A percentile compares a stretch with the other conserved stretches of the same genome.
Evolutionary conservation across 2,329 filamentous ascomycete species (phyloP).

Genomic region (Camillea tinctor): DNA sequence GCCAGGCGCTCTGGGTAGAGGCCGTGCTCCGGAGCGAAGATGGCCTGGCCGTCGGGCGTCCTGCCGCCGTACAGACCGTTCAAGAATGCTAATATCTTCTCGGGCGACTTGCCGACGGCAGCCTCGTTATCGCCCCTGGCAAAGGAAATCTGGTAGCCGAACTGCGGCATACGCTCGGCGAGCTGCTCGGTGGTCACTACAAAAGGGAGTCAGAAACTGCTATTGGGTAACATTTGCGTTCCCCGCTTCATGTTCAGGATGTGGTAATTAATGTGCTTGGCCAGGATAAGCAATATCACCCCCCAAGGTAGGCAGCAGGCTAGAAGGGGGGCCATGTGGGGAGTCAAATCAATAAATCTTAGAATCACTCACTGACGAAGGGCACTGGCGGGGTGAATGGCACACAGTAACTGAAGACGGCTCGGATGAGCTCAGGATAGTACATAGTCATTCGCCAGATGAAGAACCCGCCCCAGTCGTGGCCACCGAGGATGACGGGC

Average conservation of each 20-base stretch:
- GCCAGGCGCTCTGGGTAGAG: slow-evolving; percentile 62
- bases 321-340: too few relatives aligned
- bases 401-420: slow-evolving; percentile 79
- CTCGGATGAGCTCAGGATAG: slow-evolving; percentile 69
- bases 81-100: slow-evolving; percentile 68
- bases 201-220: too few relatives aligned
- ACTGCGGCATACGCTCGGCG: slow-evolving; percentile 62
- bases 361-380: slow-evolving; percentile 36
- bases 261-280: too few relatives aligned
- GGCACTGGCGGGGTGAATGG: slow-evolving; percentile 61
- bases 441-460: slow-evolving; percentile 74
- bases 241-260: too few relatives aligned
- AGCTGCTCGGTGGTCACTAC: slow-evolving; percentile 54
- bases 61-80: slow-evolving; percentile 68
- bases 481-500: slow-evolving; percentile 78
- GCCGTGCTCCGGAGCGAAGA: slow-evolving; percentile 61
- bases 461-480: slow-evolving; percentile 86
- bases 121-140: slow-evolving; percentile 64
- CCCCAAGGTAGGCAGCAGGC: too few relatives aligned
- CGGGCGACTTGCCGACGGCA: slow-evolving; percentile 49
- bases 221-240: too few relatives aligned
- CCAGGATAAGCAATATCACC: too few relatives aligned
- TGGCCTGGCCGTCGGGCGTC: slow-evolving; percentile 52
- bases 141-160: slow-evolving; percentile 83
- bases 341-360: too few relatives aligned